These are phyloP conservation scores for Solanum hybrid DNA, from an alignment of 305 asterid species.

Conservation along the genomic window DNA sequence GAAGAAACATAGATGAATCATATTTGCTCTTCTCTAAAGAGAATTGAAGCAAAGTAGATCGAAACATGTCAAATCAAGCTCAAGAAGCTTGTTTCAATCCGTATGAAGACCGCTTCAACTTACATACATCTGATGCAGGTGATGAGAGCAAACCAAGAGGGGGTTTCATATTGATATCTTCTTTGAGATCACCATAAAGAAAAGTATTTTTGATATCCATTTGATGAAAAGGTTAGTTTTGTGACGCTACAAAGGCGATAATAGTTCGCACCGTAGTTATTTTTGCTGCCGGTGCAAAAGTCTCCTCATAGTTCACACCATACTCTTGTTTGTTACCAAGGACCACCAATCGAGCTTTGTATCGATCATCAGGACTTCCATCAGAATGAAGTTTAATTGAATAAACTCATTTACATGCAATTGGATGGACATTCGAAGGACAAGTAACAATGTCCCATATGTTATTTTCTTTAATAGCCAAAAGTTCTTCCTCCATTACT, in stretches of 20 bases:
- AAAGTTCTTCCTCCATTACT: not conserved
- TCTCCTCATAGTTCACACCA: not conserved
- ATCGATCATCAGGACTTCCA: not conserved
- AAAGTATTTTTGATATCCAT: no score
- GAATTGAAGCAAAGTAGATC: not conserved
- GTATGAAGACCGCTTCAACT: not conserved
- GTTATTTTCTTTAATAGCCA: not conserved
- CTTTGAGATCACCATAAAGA: not conserved
- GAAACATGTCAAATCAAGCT: not conserved
- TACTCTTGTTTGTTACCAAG: not conserved
- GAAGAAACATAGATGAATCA: not conserved
- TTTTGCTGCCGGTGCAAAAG: not conserved
- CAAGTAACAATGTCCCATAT: not conserved
- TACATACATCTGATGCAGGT: not conserved
- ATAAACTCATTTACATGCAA: not conserved
- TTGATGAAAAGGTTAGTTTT: not conserved
- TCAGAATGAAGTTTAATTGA: not conserved
- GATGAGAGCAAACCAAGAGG: not conserved
- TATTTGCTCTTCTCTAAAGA: not conserved
- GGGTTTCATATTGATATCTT: not conserved
- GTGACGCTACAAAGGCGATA: not conserved
- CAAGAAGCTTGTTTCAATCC: not conserved
- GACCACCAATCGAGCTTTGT: not conserved
- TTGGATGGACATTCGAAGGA: not conserved
- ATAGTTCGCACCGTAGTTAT: not conserved